Evolutionary conservation across 129 eudicot species (phyloP).

Genomic region (Kitagawia praeruptora): DNA sequence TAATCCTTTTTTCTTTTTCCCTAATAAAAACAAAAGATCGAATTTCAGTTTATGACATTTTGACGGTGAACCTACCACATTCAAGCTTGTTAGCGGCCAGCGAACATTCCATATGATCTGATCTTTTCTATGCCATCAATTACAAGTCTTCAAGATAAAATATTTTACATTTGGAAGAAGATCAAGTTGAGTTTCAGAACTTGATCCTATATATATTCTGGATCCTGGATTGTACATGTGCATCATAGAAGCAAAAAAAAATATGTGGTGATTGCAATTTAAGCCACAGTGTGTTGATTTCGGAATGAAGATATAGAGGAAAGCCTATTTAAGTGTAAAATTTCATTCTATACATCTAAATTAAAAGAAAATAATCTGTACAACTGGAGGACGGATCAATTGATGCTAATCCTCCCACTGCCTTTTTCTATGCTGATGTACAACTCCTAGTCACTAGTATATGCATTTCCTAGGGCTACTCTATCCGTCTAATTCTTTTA

Average conservation of each 20-base stretch:
- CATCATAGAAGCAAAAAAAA: not conserved
- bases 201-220: not conserved
- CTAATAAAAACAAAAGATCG: no score
- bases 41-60: no score
- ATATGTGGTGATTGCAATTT: not conserved
- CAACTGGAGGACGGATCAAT: slow-evolving; percentile 17
- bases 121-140: no score
- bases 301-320: not conserved
- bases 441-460: not conserved
- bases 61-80: no score
- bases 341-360: not conserved
- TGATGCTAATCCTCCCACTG: slow-evolving; percentile 14
- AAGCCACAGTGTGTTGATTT: not conserved
- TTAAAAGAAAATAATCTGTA: slow-evolving; percentile 12
- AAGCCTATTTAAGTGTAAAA: not conserved
- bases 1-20: no score
- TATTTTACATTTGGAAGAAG: not conserved
- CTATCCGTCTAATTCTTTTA: not conserved
- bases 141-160: not conserved
- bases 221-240: no score
- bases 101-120: not conserved
- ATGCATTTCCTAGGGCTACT: not conserved
- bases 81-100: not conserved
- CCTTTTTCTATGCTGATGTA: not conserved
- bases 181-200: not conserved